Percentiles rank a stretch among this genome's conserved stretches.
Conservation (phyloP, 169 alveolate species). For the Eimeria mitis region DNA sequence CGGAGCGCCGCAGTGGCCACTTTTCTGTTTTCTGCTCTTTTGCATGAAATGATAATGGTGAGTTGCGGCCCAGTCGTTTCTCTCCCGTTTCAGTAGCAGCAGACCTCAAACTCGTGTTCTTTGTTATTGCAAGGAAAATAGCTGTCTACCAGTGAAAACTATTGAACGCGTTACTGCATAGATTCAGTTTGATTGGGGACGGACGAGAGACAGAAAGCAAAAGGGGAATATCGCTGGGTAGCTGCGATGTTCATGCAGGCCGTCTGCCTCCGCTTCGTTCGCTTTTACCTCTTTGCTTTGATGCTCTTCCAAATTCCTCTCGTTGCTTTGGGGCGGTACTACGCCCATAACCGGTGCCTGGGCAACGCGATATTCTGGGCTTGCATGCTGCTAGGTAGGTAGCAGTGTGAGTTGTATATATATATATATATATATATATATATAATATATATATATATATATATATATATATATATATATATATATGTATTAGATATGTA, state of each 20-base stretch:
- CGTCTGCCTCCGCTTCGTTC: conserved; percentile 80
- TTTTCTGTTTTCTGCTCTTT: conserved; percentile 87
- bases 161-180: no score
- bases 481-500: not conserved
- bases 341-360: conserved; percentile 43
- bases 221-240: no score
- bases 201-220: no score
- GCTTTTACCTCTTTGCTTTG: conserved; percentile 77
- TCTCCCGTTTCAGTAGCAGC: not conserved
- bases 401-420: not conserved
- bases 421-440: not conserved
- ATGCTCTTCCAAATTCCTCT: conserved; percentile 84
- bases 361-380: conserved; percentile 83
- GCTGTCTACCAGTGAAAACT: no score
- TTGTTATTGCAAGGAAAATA: no score
- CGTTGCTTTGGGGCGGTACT: conserved; percentile 77
- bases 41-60: conserved; percentile 89
- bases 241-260: conserved; percentile 63
- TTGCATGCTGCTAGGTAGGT: conserved; percentile 78
- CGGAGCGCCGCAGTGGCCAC: conserved; percentile 84
- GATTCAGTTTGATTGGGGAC: no score
- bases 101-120: no score
- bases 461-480: not conserved
- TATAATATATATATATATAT: not conserved
- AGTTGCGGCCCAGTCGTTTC: not conserved